Percentiles rank a stretch among this genome's conserved stretches.
These are phyloP conservation scores for Pichia sp. DNA, from an alignment of 1,139 yeast species.

Conservation along the genomic window DNA sequence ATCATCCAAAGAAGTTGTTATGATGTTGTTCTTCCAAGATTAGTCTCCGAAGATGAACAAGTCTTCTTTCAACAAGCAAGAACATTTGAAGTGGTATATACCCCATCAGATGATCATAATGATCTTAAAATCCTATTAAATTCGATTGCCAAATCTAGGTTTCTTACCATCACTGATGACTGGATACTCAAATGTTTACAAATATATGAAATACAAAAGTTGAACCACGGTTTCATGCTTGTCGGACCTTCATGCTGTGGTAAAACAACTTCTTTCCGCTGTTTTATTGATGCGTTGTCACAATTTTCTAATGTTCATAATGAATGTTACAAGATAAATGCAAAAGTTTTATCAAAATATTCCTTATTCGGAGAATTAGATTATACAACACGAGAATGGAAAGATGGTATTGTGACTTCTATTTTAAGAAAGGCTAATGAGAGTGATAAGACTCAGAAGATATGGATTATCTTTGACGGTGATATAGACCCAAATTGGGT, in stretches of 20 bases:
- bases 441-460: conserved; percentile 52
- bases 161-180: conserved; percentile 31
- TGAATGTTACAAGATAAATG: conserved; percentile 55
- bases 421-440: conserved; percentile 60
- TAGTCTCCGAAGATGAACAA: conserved; percentile 49
- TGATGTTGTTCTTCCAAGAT: conserved; percentile 65
- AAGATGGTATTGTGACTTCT: conserved; percentile 80
- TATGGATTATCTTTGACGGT: conserved; percentile 91
- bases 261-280: conserved; percentile 57
- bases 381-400: conserved; percentile 84
- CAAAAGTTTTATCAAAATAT: conserved; percentile 70
- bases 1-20: conserved; percentile 53
- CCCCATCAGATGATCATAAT: conserved; percentile 1
- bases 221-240: conserved; percentile 79
- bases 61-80: conserved; percentile 35
- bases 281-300: conserved; percentile 47
- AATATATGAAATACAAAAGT: conserved; percentile 57
- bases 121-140: conserved; percentile 3
- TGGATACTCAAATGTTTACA: conserved; percentile 65
- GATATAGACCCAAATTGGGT: conserved; percentile 96
- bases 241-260: conserved; percentile 82
- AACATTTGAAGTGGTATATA: conserved; percentile 26
- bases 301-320: conserved; percentile 36
- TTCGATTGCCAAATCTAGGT: conserved; percentile 28
- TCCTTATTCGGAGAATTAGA: conserved; percentile 72